Evolutionary conservation across 2,329 filamentous ascomycete species (phyloP).

Genomic region (Cladophialophora exuberans): DNA sequence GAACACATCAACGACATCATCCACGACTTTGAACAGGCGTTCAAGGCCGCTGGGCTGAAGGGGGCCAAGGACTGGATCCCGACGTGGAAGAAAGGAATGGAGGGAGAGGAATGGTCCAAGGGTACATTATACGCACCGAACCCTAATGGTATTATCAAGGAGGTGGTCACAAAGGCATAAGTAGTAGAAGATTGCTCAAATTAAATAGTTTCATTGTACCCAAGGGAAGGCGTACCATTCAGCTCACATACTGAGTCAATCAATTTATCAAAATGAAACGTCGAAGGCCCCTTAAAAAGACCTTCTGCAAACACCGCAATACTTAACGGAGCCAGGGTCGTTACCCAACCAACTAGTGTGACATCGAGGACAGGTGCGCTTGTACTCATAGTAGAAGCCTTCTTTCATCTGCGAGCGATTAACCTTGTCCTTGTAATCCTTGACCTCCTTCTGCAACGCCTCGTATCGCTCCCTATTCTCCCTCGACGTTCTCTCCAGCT

Average conservation of each 20-base stretch:
- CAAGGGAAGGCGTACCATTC: not conserved
- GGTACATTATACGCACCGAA: constrained; percentile 14
- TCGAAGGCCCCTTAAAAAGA: not conserved
- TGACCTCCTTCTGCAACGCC: not conserved
- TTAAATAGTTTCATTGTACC: too few species aligned
- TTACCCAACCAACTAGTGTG: not conserved
- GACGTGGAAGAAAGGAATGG: constrained; percentile 13
- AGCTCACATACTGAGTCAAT: not conserved
- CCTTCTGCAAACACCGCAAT: not conserved
- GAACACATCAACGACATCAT: constrained; percentile 95
- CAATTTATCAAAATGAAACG: not conserved
- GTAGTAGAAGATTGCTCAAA: not conserved
- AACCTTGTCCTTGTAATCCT: not conserved
- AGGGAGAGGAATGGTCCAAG: constrained; percentile 8
- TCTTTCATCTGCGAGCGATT: not conserved
- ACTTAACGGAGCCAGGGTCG: not conserved
- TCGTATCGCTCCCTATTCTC: not conserved
- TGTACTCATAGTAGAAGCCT: not conserved
- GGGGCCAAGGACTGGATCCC: constrained; percentile 13
- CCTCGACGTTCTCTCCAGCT: not conserved
- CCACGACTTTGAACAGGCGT: constrained; percentile 84
- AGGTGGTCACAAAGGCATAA: not conserved
- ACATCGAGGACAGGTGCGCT: not conserved
- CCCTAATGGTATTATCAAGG: not conserved
- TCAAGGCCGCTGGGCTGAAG: constrained; percentile 53